Evolutionary conservation across 1,284 basidiomycete species (phyloP).

Genomic region (Cutaneotrichosporon mucoides): DNA sequence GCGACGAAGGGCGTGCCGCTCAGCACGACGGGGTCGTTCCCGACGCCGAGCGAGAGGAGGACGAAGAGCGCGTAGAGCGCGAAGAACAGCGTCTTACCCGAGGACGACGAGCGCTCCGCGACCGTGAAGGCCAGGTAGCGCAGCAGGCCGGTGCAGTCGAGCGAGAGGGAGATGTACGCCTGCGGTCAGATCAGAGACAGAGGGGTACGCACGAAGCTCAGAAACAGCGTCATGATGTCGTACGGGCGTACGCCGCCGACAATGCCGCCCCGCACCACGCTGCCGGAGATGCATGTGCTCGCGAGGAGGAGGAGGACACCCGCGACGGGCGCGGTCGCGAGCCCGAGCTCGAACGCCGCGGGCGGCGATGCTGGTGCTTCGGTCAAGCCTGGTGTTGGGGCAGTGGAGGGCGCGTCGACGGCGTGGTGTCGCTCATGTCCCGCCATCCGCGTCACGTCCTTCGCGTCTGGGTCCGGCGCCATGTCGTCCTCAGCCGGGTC

Average conservation of each 20-base stretch:
- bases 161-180: conserved; percentile 90
- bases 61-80: conserved; percentile 79
- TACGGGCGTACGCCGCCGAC: conserved; percentile 74
- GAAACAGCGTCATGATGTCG: conserved; percentile 88
- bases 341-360: conserved; percentile 56
- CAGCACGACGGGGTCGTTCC: conserved; percentile 85
- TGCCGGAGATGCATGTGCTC: conserved; percentile 63
- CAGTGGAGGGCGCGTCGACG: too few species aligned
- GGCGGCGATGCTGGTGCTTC: conserved; percentile 17
- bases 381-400: too few species aligned
- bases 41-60: conserved; percentile 70
- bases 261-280: conserved; percentile 63
- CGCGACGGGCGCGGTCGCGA: conserved; percentile 70
- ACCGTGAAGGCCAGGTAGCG: conserved; percentile 84
- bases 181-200: conserved; percentile 22
- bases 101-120: conserved; percentile 64
- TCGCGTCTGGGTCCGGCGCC: too few species aligned
- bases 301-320: conserved; percentile 76
- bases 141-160: conserved; percentile 80
- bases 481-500: too few species aligned
- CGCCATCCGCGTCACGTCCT: too few species aligned
- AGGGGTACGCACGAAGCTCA: conserved; percentile 60
- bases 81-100: conserved; percentile 65
- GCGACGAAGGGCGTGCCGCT: conserved; percentile 76
- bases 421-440: too few species aligned